Percentiles rank a stretch among this genome's conserved stretches.
phyloP scores from a whole-genome alignment of 495 filamentous ascomycete species.

The Lasiosphaeria miniovina region DNA sequence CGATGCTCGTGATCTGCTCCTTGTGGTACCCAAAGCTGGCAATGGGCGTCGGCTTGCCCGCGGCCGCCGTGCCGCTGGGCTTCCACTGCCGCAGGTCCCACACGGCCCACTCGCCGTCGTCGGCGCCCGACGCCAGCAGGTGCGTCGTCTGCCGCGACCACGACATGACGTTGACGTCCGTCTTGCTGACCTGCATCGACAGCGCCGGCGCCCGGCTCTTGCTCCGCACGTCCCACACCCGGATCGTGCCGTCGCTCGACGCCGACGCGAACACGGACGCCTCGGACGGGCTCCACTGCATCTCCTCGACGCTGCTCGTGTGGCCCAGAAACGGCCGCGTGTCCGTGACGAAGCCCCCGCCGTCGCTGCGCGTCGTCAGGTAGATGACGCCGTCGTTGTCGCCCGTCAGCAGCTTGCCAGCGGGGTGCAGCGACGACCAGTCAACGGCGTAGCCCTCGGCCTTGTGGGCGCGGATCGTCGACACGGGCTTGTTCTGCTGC shows the following conservation, averaged over 20 bases:
- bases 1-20: slow-evolving; percentile 90
- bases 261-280: slow-evolving; percentile 89
- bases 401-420: slow-evolving; percentile 84
- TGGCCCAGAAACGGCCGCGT: slow-evolving; percentile 78
- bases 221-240: slow-evolving; percentile 90
- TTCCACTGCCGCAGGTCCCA: slow-evolving; percentile 98
- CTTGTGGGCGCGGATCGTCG: slow-evolving; percentile 86
- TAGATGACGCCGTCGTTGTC: slow-evolving; percentile 90
- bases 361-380: slow-evolving; percentile 76
- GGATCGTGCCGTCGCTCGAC: slow-evolving; percentile 88
- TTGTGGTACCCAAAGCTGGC: slow-evolving; percentile 92
- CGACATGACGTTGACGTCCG: slow-evolving; percentile 92
- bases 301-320: slow-evolving; percentile 80
- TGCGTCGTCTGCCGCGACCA: slow-evolving; percentile 86
- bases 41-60: slow-evolving; percentile 62
- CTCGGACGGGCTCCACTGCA: slow-evolving; percentile 95
- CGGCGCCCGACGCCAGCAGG: slow-evolving; percentile 86
- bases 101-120: slow-evolving; percentile 91
- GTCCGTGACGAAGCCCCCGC: slow-evolving; percentile 83
- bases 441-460: slow-evolving; percentile 91
- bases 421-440: slow-evolving; percentile 75
- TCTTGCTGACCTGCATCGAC: slow-evolving; percentile 75
- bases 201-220: slow-evolving; percentile 82
- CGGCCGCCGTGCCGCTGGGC: slow-evolving; percentile 47
- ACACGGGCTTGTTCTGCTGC: slow-evolving; percentile 78